Conservation (phyloP, 2,329 filamentous ascomycete genomes). For the Fusarium floridanum region DNA sequence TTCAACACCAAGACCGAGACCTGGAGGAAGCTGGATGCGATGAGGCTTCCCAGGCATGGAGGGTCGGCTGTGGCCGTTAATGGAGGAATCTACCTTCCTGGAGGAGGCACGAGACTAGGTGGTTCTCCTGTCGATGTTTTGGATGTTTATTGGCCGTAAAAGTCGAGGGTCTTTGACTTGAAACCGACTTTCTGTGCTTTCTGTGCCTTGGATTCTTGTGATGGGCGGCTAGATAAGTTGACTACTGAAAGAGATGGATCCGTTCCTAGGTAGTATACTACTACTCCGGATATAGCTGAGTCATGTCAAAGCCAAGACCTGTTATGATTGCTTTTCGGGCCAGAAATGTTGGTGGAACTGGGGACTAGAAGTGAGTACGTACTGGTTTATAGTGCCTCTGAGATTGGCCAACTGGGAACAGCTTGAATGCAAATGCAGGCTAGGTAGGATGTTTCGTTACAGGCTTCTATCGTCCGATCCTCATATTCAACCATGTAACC, state of each 20-base stretch:
- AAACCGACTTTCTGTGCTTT: no score
- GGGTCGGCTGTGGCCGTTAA: constrained; percentile 48
- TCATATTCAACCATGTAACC: background rate
- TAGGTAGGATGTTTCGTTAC: background rate
- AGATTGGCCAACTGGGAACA: no score
- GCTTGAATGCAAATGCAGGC: background rate
- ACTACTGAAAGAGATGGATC: no score
- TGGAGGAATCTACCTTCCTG: constrained; percentile 50
- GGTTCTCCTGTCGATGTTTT: constrained; percentile 31
- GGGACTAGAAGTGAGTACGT: background rate
- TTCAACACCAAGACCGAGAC: constrained; percentile 47
- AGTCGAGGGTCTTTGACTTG: no score
- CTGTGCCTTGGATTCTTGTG: no score
- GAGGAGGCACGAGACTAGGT: constrained; percentile 47
- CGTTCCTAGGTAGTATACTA: no score
- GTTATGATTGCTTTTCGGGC: no score
- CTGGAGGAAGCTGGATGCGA: constrained; percentile 45
- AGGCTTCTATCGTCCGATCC: background rate
- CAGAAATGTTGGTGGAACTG: background rate
- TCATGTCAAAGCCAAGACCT: no score
- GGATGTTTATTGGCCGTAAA: constrained; percentile 34
- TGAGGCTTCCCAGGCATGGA: constrained; percentile 53
- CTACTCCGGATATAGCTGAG: no score
- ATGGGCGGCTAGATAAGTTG: no score
- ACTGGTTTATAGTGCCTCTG: background rate